Conservation (phyloP, 305 asterid species). For the Fraxinus dipetala region DNA sequence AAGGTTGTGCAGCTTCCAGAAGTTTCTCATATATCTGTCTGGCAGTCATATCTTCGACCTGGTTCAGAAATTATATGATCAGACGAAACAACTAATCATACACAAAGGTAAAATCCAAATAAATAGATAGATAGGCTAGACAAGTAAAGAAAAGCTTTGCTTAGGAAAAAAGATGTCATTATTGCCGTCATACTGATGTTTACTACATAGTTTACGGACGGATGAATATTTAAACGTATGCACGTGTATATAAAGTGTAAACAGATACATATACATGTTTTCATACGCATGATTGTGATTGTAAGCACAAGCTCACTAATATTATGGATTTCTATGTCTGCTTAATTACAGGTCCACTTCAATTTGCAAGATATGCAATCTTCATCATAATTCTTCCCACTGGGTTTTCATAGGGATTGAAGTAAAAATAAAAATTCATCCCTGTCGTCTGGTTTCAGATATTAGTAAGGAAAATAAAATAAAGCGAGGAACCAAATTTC, state of each 20-base stretch:
- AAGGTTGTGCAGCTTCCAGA: conserved; percentile 75
- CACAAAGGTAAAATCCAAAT: background rate
- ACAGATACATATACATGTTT: background rate
- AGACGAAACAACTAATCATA: background rate
- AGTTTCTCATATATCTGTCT: conserved; percentile 75
- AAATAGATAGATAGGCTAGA: background rate
- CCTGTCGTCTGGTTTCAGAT: background rate
- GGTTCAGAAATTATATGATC: conserved; percentile 15
- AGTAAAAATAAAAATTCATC: background rate
- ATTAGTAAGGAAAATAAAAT: background rate
- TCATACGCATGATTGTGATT: background rate
- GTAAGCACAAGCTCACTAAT: background rate
- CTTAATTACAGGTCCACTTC: background rate
- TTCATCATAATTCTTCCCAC: too few relatives aligned
- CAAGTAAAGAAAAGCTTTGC: background rate
- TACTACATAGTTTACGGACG: background rate
- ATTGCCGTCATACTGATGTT: background rate
- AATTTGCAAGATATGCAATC: background rate
- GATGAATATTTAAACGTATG: background rate
- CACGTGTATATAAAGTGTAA: too few relatives aligned
- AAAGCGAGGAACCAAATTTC: background rate
- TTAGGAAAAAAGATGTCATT: background rate
- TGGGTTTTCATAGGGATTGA: too few relatives aligned
- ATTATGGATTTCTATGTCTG: background rate
- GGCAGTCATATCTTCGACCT: conserved; percentile 76